phyloP scores from a whole-genome alignment of 2,329 filamentous ascomycete species.

The Rhynchosporium graminicola region DNA sequence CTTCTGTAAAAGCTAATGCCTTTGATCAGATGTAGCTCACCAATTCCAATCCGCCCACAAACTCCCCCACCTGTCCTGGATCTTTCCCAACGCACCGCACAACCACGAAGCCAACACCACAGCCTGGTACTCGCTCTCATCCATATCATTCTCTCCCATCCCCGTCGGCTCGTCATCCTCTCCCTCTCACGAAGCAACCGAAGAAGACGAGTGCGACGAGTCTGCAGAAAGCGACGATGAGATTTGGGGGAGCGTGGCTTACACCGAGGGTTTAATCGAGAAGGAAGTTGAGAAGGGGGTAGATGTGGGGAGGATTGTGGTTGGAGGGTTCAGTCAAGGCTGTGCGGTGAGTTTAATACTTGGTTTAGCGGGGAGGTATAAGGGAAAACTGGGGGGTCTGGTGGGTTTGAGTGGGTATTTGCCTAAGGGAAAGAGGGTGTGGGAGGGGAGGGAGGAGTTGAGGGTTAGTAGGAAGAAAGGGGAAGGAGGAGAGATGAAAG shows the following conservation, averaged over 20 bases:
- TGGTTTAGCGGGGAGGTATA: conserved; percentile 57
- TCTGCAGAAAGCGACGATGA: conserved; percentile 63
- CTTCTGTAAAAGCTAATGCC: too few species aligned
- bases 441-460: conserved; percentile 42
- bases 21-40: conserved; percentile 43
- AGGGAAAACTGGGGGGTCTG: conserved; percentile 74
- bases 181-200: conserved; percentile 47
- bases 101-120: conserved; percentile 48
- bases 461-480: conserved; percentile 40
- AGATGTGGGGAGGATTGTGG: conserved; percentile 75
- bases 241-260: conserved; percentile 68
- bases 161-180: conserved; percentile 39
- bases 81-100: conserved; percentile 51
- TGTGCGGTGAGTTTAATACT: conserved; percentile 79
- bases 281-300: conserved; percentile 78
- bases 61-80: conserved; percentile 50
- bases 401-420: conserved; percentile 70
- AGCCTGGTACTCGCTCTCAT: conserved; percentile 48
- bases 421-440: conserved; percentile 45
- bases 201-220: conserved; percentile 50
- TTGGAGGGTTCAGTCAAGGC: conserved; percentile 82
- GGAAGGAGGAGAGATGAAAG: conserved; percentile 42
- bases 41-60: conserved; percentile 52
- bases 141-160: conserved; percentile 43
- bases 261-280: conserved; percentile 76